A percentile compares a stretch with the other conserved stretches of the same genome.
These are phyloP conservation scores for Lipomyces chichibuensis DNA, from an alignment of 805 yeast genomes.

Conservation along the genomic window DNA sequence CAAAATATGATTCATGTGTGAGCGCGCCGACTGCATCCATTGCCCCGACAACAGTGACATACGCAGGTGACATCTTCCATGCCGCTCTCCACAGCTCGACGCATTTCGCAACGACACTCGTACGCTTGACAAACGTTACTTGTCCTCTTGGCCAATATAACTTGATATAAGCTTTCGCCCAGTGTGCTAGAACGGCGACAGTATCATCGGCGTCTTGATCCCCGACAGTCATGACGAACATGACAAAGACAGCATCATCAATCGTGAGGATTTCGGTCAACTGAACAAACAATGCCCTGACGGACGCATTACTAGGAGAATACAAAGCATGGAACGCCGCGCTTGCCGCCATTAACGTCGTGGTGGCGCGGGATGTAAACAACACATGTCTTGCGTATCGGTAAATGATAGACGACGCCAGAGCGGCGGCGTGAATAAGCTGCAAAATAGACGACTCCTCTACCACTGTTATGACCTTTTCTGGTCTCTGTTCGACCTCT, in stretches of 20 bases:
- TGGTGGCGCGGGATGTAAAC: not conserved
- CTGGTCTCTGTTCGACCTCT: not conserved
- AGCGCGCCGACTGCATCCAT: conserved; percentile 12
- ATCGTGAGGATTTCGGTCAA: conserved; percentile 4
- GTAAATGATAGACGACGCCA: conserved; percentile 2
- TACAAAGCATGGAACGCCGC: conserved; percentile 20
- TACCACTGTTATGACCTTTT: not conserved
- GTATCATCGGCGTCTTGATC: conserved; percentile 10
- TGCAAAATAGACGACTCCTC: not conserved
- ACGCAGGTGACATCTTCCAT: conserved; percentile 7
- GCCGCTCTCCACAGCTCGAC: conserved; percentile 11
- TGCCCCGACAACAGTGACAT: not conserved
- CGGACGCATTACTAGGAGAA: conserved; percentile 23
- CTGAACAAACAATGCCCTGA: conserved; percentile 15
- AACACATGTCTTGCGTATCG: conserved; percentile 9
- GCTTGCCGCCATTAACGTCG: conserved; percentile 13
- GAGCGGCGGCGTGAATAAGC: not conserved
- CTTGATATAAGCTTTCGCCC: conserved; percentile 21
- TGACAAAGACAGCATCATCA: not conserved
- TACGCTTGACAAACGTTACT: conserved; percentile 10
- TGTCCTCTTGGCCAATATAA: conserved; percentile 23
- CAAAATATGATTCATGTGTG: conserved; percentile 10
- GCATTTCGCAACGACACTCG: conserved; percentile 11
- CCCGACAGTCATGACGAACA: not conserved
- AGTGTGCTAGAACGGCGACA: conserved; percentile 6